Evolutionary conservation across 306 rosid species (phyloP).

Genomic region (Fagus sylvatica): DNA sequence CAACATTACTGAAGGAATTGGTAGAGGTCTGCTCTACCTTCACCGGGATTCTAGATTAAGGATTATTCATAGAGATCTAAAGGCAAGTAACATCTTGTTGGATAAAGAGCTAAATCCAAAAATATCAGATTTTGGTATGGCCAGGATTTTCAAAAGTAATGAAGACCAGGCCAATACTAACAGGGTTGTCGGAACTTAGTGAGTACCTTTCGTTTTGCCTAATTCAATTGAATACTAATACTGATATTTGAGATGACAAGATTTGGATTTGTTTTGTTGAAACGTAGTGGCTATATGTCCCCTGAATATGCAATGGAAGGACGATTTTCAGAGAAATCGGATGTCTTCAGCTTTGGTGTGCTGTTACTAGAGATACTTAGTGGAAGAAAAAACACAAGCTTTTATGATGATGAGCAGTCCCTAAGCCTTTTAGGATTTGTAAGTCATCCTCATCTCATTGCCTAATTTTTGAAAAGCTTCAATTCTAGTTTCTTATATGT

Average conservation of each 20-base stretch:
- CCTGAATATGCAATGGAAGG: conserved; percentile 15
- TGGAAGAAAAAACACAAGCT: conserved; percentile 3
- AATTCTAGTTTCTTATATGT: too few species aligned
- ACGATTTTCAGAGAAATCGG: neutral
- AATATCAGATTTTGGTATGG: conserved; percentile 28
- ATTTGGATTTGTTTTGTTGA: neutral
- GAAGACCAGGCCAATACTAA: conserved; percentile 16
- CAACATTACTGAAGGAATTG: conserved; percentile 25
- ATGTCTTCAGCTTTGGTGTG: conserved; percentile 22
- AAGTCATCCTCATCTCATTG: neutral
- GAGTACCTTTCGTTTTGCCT: neutral
- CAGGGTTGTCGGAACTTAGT: conserved; percentile 35
- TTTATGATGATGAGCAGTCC: neutral
- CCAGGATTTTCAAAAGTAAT: conserved; percentile 10
- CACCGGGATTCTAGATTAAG: conserved; percentile 24
- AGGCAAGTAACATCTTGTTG: conserved; percentile 23
- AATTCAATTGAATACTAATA: neutral
- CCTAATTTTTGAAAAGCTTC: neutral
- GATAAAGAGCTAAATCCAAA: conserved; percentile 23
- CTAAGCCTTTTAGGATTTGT: conserved; percentile 18
- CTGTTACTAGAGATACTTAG: conserved; percentile 10
- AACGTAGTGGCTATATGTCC: neutral
- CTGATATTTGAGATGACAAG: neutral
- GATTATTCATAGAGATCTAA: conserved; percentile 23
- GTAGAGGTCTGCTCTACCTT: conserved; percentile 23